Percentiles rank a stretch among this genome's conserved stretches.
Evolutionary conservation across 2,329 filamentous ascomycete genomes (phyloP).

Genomic region (Verticillium longisporum): DNA sequence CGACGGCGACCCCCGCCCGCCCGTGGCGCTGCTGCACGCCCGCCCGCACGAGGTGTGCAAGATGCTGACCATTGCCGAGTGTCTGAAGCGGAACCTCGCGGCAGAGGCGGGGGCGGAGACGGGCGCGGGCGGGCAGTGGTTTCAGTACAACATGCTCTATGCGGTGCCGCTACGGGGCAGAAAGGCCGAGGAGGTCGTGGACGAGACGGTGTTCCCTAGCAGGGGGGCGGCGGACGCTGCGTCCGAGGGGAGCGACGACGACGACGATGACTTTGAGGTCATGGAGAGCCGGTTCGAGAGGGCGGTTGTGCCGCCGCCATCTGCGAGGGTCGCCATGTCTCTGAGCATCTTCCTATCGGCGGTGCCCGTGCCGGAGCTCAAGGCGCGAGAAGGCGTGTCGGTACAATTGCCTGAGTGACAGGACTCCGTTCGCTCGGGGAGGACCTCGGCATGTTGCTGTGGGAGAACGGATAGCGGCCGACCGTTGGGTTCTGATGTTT

Average conservation of each 20-base stretch:
- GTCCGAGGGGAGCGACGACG: constrained; percentile 15
- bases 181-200: constrained; percentile 25
- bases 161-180: constrained; percentile 30
- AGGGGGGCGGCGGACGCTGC: constrained; percentile 15
- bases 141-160: constrained; percentile 52
- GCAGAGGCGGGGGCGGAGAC: constrained; percentile 24
- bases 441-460: too few species aligned
- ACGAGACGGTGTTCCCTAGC: constrained; percentile 33
- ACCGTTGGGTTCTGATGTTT: too few species aligned
- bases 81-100: constrained; percentile 49
- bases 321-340: constrained; percentile 40
- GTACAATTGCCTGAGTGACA: constrained; percentile 33
- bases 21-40: constrained; percentile 42
- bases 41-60: constrained; percentile 50
- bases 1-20: constrained; percentile 15
- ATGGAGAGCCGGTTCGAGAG: constrained; percentile 51
- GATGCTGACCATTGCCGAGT: constrained; percentile 61
- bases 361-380: constrained; percentile 47
- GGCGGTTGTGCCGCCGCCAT: constrained; percentile 39
- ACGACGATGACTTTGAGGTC: constrained; percentile 44
- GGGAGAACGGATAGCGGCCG: too few species aligned
- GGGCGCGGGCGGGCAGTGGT: constrained; percentile 26
- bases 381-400: constrained; percentile 36
- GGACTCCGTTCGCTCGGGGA: constrained; percentile 8
- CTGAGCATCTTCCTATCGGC: constrained; percentile 56